A percentile compares a stretch with the other conserved stretches of the same genome.
Evolutionary conservation across 2,329 filamentous ascomycete species (phyloP).

Genomic region (Calonectria honghensis): DNA sequence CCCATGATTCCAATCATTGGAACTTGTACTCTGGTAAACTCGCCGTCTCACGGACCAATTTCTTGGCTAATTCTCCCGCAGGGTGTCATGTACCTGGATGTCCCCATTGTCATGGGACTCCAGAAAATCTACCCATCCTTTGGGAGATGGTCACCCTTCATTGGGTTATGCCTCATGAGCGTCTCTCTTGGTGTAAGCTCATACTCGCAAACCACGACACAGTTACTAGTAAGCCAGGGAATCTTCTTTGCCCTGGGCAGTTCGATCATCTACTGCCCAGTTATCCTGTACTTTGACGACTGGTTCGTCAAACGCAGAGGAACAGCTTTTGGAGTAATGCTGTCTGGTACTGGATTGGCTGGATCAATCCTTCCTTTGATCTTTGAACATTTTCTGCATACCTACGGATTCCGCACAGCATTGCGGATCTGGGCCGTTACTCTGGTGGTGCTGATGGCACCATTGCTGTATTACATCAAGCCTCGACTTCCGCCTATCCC

Average conservation of each 20-base stretch:
- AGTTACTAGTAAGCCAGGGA: conserved; percentile 17
- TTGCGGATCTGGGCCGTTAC: conserved; percentile 2
- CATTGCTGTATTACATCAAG: conserved; percentile 25
- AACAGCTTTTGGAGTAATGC: conserved; percentile 14
- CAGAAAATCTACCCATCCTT: neutral
- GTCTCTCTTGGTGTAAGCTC: conserved; percentile 18
- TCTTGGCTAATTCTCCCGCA: neutral
- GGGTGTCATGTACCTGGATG: conserved; percentile 15
- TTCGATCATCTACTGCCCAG: conserved; percentile 8
- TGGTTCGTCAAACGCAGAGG: conserved; percentile 27
- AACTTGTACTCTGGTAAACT: conserved; percentile 19
- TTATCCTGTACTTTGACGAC: conserved; percentile 14
- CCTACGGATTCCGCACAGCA: conserved; percentile 6
- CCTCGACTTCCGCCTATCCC: neutral
- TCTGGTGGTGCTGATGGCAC: neutral
- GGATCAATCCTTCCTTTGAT: conserved; percentile 17
- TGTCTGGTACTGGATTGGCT: neutral
- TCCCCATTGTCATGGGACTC: conserved; percentile 18
- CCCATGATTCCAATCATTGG: conserved; percentile 24
- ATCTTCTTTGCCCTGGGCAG: conserved; percentile 22
- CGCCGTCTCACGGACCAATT: neutral
- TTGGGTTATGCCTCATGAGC: conserved; percentile 19
- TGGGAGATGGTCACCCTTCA: conserved; percentile 10
- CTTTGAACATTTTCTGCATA: conserved; percentile 13
- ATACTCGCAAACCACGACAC: neutral